A percentile compares a stretch with the other conserved stretches of the same genome.
Evolutionary conservation across 1,284 basidiomycete genomes (phyloP).

Genomic region (Flammula alnicola): DNA sequence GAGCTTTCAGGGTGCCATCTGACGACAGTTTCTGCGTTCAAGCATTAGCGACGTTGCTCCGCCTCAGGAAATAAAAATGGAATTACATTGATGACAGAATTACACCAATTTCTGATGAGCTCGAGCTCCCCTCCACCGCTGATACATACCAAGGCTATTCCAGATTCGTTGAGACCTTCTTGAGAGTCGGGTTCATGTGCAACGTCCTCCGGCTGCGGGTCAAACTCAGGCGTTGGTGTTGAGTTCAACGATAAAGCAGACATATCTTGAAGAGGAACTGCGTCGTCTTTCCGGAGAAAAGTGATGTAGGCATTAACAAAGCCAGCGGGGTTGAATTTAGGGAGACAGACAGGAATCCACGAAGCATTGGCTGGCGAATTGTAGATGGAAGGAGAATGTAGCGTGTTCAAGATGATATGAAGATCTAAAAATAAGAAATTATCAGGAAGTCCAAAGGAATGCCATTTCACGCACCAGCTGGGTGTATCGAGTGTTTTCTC

Average conservation of each 20-base stretch:
- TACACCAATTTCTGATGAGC: constrained; percentile 71
- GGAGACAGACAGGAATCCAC: constrained; percentile 96
- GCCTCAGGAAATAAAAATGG: neutral
- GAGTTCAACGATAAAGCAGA: constrained; percentile 9
- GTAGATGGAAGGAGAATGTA: constrained; percentile 69
- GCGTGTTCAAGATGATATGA: constrained; percentile 85
- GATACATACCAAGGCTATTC: constrained; percentile 67
- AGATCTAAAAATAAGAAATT: constrained; percentile 58
- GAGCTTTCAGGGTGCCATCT: constrained; percentile 59
- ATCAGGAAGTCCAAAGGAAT: neutral
- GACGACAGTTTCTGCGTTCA: constrained; percentile 57
- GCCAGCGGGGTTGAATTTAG: constrained; percentile 89
- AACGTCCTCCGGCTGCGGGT: constrained; percentile 41
- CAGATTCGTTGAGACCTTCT: constrained; percentile 36
- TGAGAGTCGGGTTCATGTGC: constrained; percentile 17
- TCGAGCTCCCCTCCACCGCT: constrained; percentile 75
- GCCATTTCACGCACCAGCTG: constrained; percentile 65
- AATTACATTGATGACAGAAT: constrained; percentile 63
- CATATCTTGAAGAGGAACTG: constrained; percentile 13
- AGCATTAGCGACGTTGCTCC: neutral
- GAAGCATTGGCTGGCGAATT: constrained; percentile 80
- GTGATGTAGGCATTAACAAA: constrained; percentile 95
- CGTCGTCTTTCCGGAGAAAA: constrained; percentile 53
- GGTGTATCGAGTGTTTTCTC: constrained; percentile 93
- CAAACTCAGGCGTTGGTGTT: too few relatives aligned